Evolutionary conservation across 805 yeast species (phyloP).

Genomic region (Kazachstania bromeliacearum): DNA sequence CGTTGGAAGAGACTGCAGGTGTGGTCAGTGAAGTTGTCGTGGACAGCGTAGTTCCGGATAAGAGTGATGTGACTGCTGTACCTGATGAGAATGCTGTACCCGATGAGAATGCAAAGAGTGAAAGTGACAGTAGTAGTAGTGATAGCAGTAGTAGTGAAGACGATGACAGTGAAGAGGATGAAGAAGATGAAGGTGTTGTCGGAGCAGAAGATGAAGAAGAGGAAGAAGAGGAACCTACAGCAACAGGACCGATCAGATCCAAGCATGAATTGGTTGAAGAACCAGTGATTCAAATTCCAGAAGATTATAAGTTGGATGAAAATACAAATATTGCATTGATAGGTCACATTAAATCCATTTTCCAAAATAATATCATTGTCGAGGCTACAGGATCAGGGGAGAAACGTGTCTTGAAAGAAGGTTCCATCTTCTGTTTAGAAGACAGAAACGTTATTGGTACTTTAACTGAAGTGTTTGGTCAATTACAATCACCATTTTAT

Average conservation of each 20-base stretch:
- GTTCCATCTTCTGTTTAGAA: conserved; percentile 67
- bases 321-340: conserved; percentile 58
- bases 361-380: conserved; percentile 63
- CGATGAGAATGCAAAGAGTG: conserved; percentile 1
- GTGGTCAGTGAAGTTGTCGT: conserved; percentile 5
- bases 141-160: conserved; percentile 13
- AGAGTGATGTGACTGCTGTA: neutral
- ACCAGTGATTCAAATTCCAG: conserved; percentile 57
- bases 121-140: conserved; percentile 10
- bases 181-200: conserved; percentile 11
- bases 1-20: conserved; percentile 13
- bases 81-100: neutral
- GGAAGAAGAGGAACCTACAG: conserved; percentile 39
- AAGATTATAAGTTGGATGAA: conserved; percentile 48
- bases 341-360: conserved; percentile 60
- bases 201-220: conserved; percentile 21
- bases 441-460: conserved; percentile 66
- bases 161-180: conserved; percentile 8
- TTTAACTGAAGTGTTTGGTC: conserved; percentile 83
- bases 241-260: conserved; percentile 62
- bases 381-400: conserved; percentile 76
- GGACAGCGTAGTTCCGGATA: neutral
- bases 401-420: conserved; percentile 70
- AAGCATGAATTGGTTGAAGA: conserved; percentile 70
- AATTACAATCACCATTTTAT: conserved; percentile 71